Evolutionary conservation across 2,329 filamentous ascomycete species (phyloP), one percentile per base, ranked within the genome.

Genomic region (Cryphonectria radicalis): DNA sequence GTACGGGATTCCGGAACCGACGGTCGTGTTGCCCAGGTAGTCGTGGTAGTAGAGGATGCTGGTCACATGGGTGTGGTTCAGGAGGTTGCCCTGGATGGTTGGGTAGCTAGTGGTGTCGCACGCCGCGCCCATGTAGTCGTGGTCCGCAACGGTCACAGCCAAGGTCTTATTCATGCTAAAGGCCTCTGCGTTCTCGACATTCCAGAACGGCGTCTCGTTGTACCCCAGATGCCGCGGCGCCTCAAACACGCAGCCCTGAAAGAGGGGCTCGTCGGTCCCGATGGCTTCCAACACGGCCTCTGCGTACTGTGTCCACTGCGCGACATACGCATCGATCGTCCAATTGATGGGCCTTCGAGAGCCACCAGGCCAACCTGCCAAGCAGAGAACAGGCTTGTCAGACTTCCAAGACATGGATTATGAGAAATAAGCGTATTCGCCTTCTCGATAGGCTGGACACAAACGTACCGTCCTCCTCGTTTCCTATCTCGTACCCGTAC

Each of bases 51-150:
- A 74, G n/a, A 74, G 66, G 11, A 68, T 66, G n/a, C 67, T 73
- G n/a, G 67, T 63, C 74, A 75, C 70, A 67, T 74, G 65, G 50
- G 53, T 62, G 67, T 70, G 74, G 67, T 75, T 72, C 28, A 75
- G 63, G 7, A 75, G 66, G 62, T 69, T 71, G 17, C 42, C 50
- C 65, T 67, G 43, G 22, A 71, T 68, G 1, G 70, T 71, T 6
- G 70, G 72, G 42, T 59, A 35, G 60, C 57, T 70, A 22, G 63
- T 66, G 4, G 63, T 37, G 57, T 66, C 63, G 46, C 68, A 70
- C 40, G 55, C 65, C 37, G 62, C 19, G 11, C 68, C 68, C 68
- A 66, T 70, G 28, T 66, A 66, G 46, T 70, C 59, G 28, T 62
- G 59, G 22, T 63, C 60, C 10, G 60, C 60, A n/a, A 25, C 37